Percentiles rank a stretch among this genome's conserved stretches.
These are phyloP conservation scores for Aspergillus aculeatinus DNA, from an alignment of 2,329 filamentous ascomycete genomes.

Conservation along the genomic window DNA sequence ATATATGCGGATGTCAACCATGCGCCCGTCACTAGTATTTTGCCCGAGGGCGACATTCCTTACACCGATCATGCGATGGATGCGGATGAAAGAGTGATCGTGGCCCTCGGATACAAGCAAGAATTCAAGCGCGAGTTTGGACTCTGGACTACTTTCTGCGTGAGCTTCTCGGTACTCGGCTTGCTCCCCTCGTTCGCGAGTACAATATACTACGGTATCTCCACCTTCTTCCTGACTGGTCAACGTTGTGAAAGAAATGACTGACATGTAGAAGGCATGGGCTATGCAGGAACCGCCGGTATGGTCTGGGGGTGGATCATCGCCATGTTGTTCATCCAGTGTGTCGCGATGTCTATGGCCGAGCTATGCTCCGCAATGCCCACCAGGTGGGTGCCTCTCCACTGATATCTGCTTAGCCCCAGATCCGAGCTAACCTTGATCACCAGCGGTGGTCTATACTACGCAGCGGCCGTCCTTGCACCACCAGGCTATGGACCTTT, in stretches of 20 bases:
- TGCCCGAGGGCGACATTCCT: slow-evolving; percentile 40
- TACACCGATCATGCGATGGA: slow-evolving; percentile 37
- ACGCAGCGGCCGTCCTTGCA: slow-evolving; percentile 69
- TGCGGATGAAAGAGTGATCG: slow-evolving; percentile 44
- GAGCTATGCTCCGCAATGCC: slow-evolving; percentile 74
- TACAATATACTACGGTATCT: slow-evolving; percentile 68
- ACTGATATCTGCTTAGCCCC: not conserved
- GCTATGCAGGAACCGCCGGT: slow-evolving; percentile 58
- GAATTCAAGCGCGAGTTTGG: slow-evolving; percentile 71
- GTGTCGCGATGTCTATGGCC: slow-evolving; percentile 67
- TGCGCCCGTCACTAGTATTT: slow-evolving; percentile 38
- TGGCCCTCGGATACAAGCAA: slow-evolving; percentile 54
- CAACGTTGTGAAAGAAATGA: not conserved
- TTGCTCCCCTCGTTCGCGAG: slow-evolving; percentile 69
- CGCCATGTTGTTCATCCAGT: slow-evolving; percentile 70
- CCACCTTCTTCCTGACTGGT: not conserved
- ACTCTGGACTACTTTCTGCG: slow-evolving; percentile 72
- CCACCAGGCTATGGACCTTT: slow-evolving; percentile 65
- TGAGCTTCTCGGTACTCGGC: slow-evolving; percentile 71
- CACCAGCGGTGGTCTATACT: slow-evolving; percentile 66
- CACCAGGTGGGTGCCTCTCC: slow-evolving; percentile 49
- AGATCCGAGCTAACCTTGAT: not conserved
- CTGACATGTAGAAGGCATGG: slow-evolving; percentile 39
- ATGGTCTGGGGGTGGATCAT: slow-evolving; percentile 78
- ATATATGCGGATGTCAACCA: slow-evolving; percentile 25